Evolutionary conservation across 202 grass and related monocot genomes (phyloP), one percentile per base, ranked within the genome.

Genomic region (Alloteropsis angusta): DNA sequence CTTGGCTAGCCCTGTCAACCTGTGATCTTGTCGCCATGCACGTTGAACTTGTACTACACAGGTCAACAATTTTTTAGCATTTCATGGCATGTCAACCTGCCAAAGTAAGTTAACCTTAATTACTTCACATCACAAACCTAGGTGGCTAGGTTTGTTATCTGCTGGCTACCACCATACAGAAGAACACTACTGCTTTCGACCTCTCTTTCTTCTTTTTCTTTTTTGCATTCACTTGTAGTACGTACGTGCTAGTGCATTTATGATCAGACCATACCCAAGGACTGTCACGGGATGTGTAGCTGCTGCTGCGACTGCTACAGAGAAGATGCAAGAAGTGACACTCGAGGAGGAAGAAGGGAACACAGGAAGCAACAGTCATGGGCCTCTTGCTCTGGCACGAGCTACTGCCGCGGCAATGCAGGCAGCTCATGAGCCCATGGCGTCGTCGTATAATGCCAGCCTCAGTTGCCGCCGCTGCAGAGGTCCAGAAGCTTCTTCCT

Each of bases 401-500:
- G 36, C 18, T 71, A 67, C 71, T 16, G 65, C 67, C 64, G 79
- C 41, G 48, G 71, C 70, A 65, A 71, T 34, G 77, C 52, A 58
- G 43, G 28, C 53, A n/a, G 38, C 63, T 65, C 36, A 13, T 22
- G 21, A 54, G 53, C 4, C 55, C 74, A 62, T 62, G 28, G 32
- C 28, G 28, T 30, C 4, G 54, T 36, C 5, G 35, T 84, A n/a
- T n/a, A n/a, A n/a, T n/a, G 62, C n/a, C 6, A 14, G 8, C 22
- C 36, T 69, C 38, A 3, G 13, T 30, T 60, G 61, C 76, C 76
- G 58, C 68, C 82, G 73, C 94, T 94, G 76, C 94, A 97, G 73
- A 94, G 79, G 58, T 94, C 91, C 9, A 93, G 83, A 65, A 97
- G 88, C 83, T 88, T 90, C 87, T 97, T 94, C 76, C 91, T 90